Base-by-base conservation (phyloP, 208 protist species). In the Wallacemonas sp. region DNA sequence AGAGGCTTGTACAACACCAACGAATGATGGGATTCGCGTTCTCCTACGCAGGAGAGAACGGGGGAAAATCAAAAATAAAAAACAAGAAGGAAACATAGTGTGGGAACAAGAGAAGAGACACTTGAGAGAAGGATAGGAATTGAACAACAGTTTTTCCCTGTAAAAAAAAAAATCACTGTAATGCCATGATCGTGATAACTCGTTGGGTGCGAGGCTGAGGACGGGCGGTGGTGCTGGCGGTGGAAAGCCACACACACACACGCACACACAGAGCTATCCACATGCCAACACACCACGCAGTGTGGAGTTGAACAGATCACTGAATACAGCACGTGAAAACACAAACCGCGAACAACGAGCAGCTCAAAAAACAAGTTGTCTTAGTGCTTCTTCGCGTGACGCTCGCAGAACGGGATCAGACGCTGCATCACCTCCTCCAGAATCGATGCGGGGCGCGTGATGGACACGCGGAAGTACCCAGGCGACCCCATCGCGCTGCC, bases 381-480 rank as follows among this genome's bases (percentile, higher is more conserved):
- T 47, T 23, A 23, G 12, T 56, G 47, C 49, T 63, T 58, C 39
- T 52, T 72, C 2, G 54, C 39, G 6, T 80, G 67, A 48, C 74
- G 67, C 4, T 61, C 32, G 21, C 74, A 80, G 63, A 95, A 95
- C 39, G 32, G 58, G 26, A 65, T 63, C 0, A 96, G 83, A 41
- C 90, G 66, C 21, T 71, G 52, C 60, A 75, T 87, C 6, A 88
- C 88, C 55, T 93, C 85, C 6, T 30, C 38, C 2, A 95, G 76
- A 29, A 92, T 76, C 1, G 74, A 58, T n/a, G 43, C 41, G 2
- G 88, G 83, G 19, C 78, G 64, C 58, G 81, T 87, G 41, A 90
- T 87, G 29, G 88, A 84, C 24, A 94, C 65, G 11, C 92, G 67
- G 65, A 97, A 86, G 58, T 76, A 97, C 6, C 85, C 82, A 9